Evolutionary conservation across 1,284 basidiomycete genomes (phyloP).

Genomic region (Cerioporus squamosus): DNA sequence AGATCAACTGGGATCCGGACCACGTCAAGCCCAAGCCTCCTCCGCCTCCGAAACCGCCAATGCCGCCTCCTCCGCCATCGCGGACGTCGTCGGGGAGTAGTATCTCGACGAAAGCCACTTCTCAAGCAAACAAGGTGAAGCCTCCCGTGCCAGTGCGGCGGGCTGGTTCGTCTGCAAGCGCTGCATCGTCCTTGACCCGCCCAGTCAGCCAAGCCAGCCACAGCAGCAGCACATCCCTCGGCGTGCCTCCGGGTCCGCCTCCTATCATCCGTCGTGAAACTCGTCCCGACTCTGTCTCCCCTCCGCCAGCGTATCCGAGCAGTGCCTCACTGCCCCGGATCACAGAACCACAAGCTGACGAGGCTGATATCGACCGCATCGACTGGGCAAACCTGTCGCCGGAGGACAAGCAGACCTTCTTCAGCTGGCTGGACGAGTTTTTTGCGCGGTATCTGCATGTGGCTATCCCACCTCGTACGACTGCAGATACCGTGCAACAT

Average conservation of each 20-base stretch:
- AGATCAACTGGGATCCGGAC: constrained; percentile 65
- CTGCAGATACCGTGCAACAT: constrained; percentile 6
- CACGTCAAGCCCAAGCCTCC: constrained; percentile 30
- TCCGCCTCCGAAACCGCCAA: constrained; percentile 27
- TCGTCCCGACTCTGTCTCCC: constrained; percentile 22
- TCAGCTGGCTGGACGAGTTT: constrained; percentile 79
- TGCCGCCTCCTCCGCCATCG: constrained; percentile 25
- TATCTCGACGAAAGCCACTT: not conserved
- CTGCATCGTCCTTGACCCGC: not conserved
- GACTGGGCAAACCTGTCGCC: constrained; percentile 71
- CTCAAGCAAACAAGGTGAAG: not conserved
- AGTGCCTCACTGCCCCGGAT: not conserved
- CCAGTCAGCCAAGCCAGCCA: constrained; percentile 9
- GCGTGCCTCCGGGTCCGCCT: constrained; percentile 16
- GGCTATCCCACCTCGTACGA: constrained; percentile 13
- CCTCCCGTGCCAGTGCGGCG: constrained; percentile 12
- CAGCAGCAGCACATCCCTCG: constrained; percentile 1
- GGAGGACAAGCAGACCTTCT: constrained; percentile 74
- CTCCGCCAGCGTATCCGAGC: constrained; percentile 9
- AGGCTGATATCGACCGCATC: constrained; percentile 38
- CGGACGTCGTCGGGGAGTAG: constrained; percentile 16
- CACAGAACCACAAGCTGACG: not conserved
- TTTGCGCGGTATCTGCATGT: constrained; percentile 52
- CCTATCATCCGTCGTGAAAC: constrained; percentile 27
- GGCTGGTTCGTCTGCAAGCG: constrained; percentile 1